Percentiles rank a stretch among this genome's conserved stretches.
These are phyloP conservation scores for Aureobasidium subglaciale DNA, from an alignment of 2,329 filamentous ascomycete species.

Conservation along the genomic window DNA sequence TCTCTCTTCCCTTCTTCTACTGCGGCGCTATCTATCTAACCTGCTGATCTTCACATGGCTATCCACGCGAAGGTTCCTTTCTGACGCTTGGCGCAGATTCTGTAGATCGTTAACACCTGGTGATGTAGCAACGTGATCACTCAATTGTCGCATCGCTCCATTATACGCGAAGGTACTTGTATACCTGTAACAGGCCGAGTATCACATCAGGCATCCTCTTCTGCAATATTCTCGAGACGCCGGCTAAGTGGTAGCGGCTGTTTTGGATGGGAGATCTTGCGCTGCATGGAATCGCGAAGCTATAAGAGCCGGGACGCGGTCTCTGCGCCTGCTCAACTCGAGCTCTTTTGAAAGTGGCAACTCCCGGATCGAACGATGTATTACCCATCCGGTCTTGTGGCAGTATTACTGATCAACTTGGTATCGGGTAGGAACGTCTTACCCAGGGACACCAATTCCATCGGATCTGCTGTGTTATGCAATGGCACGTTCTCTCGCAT, in stretches of 20 bases:
- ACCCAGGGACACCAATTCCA: neutral
- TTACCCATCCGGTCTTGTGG: neutral
- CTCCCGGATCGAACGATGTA: too few relatives aligned
- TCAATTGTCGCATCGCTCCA: neutral
- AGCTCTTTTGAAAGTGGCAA: too few relatives aligned
- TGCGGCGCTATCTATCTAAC: too few relatives aligned
- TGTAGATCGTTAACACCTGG: neutral
- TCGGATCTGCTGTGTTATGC: conserved; percentile 24
- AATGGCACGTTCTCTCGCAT: conserved; percentile 39
- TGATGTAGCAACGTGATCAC: neutral
- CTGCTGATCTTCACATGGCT: too few relatives aligned
- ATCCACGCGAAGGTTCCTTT: too few relatives aligned
- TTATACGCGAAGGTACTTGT: neutral
- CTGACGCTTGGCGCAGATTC: too few relatives aligned
- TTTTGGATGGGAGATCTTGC: neutral
- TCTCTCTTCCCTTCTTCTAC: neutral
- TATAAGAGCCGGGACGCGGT: too few relatives aligned
- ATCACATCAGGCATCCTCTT: neutral
- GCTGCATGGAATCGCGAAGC: neutral
- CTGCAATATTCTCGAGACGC: neutral
- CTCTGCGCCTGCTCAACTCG: too few relatives aligned
- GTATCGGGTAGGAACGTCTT: neutral
- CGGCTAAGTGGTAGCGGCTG: neutral
- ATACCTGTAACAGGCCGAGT: neutral
- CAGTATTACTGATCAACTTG: neutral